Evolutionary conservation across 371 early-diverging fungal genomes (phyloP).

Genomic region (Apophysomyces ossiformis): DNA sequence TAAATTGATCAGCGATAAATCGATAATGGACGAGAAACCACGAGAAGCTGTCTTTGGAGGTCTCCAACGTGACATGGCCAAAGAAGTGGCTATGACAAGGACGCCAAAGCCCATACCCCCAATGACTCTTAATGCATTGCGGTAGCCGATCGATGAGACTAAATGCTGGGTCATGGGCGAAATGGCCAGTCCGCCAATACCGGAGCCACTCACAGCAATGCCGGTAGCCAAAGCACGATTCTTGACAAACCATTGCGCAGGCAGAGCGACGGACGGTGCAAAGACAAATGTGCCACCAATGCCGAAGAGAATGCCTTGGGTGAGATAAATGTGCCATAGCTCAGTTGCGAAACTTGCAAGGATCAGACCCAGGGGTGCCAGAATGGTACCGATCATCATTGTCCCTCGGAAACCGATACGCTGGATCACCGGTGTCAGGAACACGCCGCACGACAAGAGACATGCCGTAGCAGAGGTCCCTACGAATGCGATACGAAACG

Average conservation of each 20-base stretch:
- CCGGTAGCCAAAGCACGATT: conserved; percentile 52
- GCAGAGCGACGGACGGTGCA: conserved; percentile 44
- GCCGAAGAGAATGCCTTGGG: conserved; percentile 39
- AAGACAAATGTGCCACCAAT: conserved; percentile 46
- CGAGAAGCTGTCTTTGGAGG: conserved; percentile 20
- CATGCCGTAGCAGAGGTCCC: conserved; percentile 21
- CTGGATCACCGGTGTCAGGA: conserved; percentile 58
- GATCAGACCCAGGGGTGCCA: conserved; percentile 34
- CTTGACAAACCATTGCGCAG: conserved; percentile 50
- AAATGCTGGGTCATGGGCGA: conserved; percentile 61
- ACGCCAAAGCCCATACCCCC: conserved; percentile 43
- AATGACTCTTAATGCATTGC: conserved; percentile 56
- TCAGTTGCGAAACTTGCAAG: conserved; percentile 45
- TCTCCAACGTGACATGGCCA: conserved; percentile 41
- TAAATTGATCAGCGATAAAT: neutral
- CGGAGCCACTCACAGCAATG: conserved; percentile 8
- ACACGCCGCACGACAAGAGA: conserved; percentile 19
- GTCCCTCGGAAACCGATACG: conserved; percentile 54
- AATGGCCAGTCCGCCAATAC: conserved; percentile 29
- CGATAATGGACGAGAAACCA: conserved; percentile 1
- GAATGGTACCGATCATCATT: conserved; percentile 51
- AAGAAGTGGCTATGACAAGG: conserved; percentile 38
- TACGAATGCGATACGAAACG: conserved; percentile 22
- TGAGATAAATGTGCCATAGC: conserved; percentile 49
- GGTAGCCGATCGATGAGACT: conserved; percentile 54